These are phyloP conservation scores for Euphrasia confusa DNA, from an alignment of 257 asterid species.

Conservation along the genomic window DNA sequence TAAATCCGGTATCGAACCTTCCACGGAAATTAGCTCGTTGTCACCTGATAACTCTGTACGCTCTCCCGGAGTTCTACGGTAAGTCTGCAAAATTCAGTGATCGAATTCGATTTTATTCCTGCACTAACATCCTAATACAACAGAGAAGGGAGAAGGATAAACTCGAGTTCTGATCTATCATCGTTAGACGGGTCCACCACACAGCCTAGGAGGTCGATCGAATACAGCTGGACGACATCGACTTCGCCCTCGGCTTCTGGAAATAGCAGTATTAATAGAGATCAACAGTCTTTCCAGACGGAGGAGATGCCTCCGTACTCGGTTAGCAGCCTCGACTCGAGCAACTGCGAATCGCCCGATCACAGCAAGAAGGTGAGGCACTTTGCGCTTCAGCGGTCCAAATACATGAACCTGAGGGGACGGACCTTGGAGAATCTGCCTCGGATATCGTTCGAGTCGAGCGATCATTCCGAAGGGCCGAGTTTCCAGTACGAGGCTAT, in stretches of 20 bases:
- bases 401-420: conserved; percentile 26
- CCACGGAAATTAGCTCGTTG: conserved; percentile 12
- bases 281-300: no score
- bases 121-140: no score
- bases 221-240: background rate
- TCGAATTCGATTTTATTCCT: no score
- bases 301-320: conserved; percentile 18
- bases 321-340: conserved; percentile 24
- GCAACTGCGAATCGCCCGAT: conserved; percentile 23
- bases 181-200: conserved; percentile 21
- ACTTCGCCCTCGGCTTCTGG: conserved; percentile 13
- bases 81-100: conserved; percentile 19
- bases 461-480: conserved; percentile 28
- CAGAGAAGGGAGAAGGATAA: background rate
- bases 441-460: conserved; percentile 23
- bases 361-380: conserved; percentile 17
- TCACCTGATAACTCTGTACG: conserved; percentile 22
- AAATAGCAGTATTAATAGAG: no score
- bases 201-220: background rate
- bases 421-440: conserved; percentile 16
- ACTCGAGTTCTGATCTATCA: conserved; percentile 26
- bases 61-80: conserved; percentile 28
- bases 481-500: conserved; percentile 30
- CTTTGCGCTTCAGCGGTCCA: conserved; percentile 23
- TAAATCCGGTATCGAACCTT: conserved; percentile 40